Evolutionary conservation across 768 basidiomycete genomes (phyloP).

Genomic region (Macrocybe gigantea): DNA sequence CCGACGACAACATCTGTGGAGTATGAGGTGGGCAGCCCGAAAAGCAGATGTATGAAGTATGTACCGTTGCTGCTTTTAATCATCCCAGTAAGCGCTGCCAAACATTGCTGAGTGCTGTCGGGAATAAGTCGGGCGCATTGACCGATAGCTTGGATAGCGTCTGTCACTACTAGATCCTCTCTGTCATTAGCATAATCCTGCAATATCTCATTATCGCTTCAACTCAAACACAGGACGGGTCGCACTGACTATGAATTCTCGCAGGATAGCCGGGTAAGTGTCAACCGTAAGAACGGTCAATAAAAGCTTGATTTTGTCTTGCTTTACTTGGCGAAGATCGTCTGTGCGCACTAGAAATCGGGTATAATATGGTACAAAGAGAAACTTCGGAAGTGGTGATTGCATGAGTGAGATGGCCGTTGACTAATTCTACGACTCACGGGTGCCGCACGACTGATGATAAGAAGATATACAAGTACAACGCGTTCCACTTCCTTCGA

Average conservation of each 20-base stretch:
- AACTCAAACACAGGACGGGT: background rate
- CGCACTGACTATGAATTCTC: conserved; percentile 75
- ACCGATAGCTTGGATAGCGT: conserved; percentile 76
- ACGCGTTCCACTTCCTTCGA: conserved; percentile 75
- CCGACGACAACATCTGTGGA: conserved; percentile 66
- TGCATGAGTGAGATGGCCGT: conserved; percentile 1
- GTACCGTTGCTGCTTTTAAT: conserved; percentile 72
- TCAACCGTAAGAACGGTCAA: conserved; percentile 58
- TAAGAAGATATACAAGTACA: conserved; percentile 62
- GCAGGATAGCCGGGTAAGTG: conserved; percentile 65
- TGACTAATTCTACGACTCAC: conserved; percentile 36
- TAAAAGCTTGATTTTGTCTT: conserved; percentile 70
- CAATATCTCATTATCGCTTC: background rate
- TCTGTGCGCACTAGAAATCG: conserved; percentile 66
- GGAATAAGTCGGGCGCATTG: conserved; percentile 65
- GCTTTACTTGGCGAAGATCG: conserved; percentile 64
- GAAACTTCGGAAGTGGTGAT: conserved; percentile 31
- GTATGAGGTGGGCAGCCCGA: background rate
- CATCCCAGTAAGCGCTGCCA: conserved; percentile 72
- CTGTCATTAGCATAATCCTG: conserved; percentile 82
- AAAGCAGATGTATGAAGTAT: conserved; percentile 14
- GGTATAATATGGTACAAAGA: conserved; percentile 58
- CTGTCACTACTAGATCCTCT: conserved; percentile 64
- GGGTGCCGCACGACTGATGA: conserved; percentile 59
- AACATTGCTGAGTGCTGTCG: conserved; percentile 62